Conservation (phyloP, 108 stramenopile genomes). For the Nannochloropsis oceanica region DNA sequence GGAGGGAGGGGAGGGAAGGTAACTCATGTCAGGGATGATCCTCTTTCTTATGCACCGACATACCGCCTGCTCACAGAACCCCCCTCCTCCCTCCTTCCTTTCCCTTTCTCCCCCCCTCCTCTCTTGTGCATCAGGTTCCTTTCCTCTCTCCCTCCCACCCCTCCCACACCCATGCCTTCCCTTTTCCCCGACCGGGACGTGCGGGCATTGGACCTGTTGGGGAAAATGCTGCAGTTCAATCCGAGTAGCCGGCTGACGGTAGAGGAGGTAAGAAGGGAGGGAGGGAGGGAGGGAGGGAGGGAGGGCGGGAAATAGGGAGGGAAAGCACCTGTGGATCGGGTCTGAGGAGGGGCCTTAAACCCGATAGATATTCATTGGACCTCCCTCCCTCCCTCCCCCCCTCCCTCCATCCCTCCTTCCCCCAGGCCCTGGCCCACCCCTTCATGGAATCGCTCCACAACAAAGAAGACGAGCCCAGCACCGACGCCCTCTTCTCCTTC, state of each 20-base stretch:
- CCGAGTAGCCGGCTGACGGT: slow-evolving; percentile 70
- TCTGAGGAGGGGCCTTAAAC: no score
- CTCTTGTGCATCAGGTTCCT: slow-evolving; percentile 17
- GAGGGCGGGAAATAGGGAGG: neutral
- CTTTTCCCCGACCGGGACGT: slow-evolving; percentile 13
- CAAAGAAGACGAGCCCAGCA: slow-evolving; percentile 16
- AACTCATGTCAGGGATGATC: neutral
- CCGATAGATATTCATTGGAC: no score
- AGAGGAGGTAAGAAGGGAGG: slow-evolving; percentile 55
- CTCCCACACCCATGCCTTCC: neutral
- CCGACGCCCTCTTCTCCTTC: slow-evolving; percentile 15
- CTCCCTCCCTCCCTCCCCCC: neutral
- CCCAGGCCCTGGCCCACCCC: neutral
- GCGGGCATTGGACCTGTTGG: slow-evolving; percentile 67
- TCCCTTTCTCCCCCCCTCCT: neutral
- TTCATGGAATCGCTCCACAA: neutral
- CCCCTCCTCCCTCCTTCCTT: neutral
- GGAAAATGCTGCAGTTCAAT: slow-evolving; percentile 64
- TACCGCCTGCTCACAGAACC: neutral
- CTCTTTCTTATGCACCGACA: neutral
- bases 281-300: neutral
- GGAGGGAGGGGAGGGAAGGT: neutral
- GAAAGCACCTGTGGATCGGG: neutral
- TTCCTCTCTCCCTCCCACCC: neutral
- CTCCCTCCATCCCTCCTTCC: neutral